phyloP scores from a whole-genome alignment of 2,329 filamentous ascomycete species.

The Ilyonectria robusta region DNA sequence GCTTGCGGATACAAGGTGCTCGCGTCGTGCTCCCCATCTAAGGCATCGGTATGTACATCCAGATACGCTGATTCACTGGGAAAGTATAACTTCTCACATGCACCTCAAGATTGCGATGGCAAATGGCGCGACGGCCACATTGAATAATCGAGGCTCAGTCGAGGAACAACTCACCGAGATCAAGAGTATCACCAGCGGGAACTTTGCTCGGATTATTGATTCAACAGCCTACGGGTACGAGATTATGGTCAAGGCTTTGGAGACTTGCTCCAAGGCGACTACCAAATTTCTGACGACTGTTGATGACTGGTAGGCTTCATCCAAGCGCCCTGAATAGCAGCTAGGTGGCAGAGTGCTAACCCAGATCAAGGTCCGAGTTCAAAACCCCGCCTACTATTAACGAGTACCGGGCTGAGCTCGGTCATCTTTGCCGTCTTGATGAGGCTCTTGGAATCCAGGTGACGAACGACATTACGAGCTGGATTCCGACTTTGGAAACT shows the following conservation, averaged over 20 bases:
- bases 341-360: neutral
- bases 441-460: constrained; percentile 33
- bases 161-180: constrained; percentile 52
- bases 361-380: constrained; percentile 40
- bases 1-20: constrained; percentile 55
- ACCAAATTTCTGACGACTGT: constrained; percentile 52
- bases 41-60: constrained; percentile 39
- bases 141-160: constrained; percentile 48
- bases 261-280: constrained; percentile 36
- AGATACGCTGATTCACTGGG: too few species aligned
- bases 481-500: constrained; percentile 41
- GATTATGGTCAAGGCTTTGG: constrained; percentile 50
- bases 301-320: constrained; percentile 51
- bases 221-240: constrained; percentile 48
- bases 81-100: neutral
- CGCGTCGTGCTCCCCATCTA: constrained; percentile 53
- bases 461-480: constrained; percentile 29
- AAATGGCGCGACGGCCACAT: constrained; percentile 51
- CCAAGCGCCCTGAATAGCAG: neutral
- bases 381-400: constrained; percentile 40
- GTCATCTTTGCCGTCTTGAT: constrained; percentile 41
- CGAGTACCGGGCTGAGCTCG: constrained; percentile 45
- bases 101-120: constrained; percentile 46
- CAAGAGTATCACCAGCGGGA: constrained; percentile 49
- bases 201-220: constrained; percentile 53